Evolutionary conservation across 2,329 filamentous ascomycete genomes (phyloP).

Genomic region (Ophiostoma australiae): DNA sequence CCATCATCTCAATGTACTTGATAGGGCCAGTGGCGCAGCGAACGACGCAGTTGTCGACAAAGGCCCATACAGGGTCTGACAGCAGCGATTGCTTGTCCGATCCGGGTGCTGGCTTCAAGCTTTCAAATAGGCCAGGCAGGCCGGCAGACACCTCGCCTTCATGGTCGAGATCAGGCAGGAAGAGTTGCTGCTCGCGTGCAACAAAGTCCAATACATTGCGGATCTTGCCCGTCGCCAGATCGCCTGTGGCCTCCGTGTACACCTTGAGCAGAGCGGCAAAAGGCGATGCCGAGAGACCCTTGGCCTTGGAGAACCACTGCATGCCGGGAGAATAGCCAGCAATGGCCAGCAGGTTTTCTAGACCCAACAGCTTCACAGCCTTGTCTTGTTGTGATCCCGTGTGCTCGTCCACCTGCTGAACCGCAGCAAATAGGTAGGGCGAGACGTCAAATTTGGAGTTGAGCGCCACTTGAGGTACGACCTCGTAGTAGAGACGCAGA

Average conservation of each 20-base stretch:
- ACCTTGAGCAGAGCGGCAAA: conserved; percentile 66
- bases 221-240: conserved; percentile 48
- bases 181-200: conserved; percentile 60
- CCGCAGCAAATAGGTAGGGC: conserved; percentile 61
- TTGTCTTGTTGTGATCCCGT: conserved; percentile 45
- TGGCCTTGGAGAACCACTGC: conserved; percentile 80
- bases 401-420: conserved; percentile 57
- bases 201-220: conserved; percentile 55
- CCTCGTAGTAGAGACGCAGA: conserved; percentile 77
- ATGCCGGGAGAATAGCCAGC: conserved; percentile 76
- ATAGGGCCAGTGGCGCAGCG: conserved; percentile 71
- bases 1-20: conserved; percentile 72
- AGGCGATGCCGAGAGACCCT: conserved; percentile 60
- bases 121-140: conserved; percentile 44
- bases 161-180: background rate
- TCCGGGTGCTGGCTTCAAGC: conserved; percentile 29
- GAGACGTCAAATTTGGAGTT: conserved; percentile 88
- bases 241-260: conserved; percentile 45
- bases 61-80: conserved; percentile 52
- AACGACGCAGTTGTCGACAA: conserved; percentile 77
- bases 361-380: conserved; percentile 62
- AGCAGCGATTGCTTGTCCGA: conserved; percentile 32
- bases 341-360: conserved; percentile 76
- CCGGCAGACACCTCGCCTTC: conserved; percentile 26
- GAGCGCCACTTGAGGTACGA: conserved; percentile 71